Conservation (phyloP, 371 early-diverging fungal species). For the Actinomortierella ambigua region DNA sequence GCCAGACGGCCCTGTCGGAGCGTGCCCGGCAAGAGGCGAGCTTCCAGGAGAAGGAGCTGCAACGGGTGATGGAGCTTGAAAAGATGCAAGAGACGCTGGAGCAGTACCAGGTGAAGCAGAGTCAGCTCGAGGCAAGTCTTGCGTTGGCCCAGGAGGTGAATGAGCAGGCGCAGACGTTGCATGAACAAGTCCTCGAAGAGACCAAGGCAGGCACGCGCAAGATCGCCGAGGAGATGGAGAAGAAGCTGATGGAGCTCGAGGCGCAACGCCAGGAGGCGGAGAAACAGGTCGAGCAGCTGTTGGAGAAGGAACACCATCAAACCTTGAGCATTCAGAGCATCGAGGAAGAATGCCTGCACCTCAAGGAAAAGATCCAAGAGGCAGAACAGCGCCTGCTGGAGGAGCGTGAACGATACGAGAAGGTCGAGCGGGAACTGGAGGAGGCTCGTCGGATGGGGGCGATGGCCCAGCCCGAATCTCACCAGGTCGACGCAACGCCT, state of each 20-base stretch:
- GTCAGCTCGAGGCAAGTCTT: slow-evolving; percentile 32
- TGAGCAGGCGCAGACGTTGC: slow-evolving; percentile 33
- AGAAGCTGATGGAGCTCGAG: slow-evolving; percentile 35
- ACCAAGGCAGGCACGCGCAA: slow-evolving; percentile 28
- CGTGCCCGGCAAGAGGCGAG: slow-evolving; percentile 27
- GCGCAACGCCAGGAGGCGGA: slow-evolving; percentile 33
- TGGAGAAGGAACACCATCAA: slow-evolving; percentile 34
- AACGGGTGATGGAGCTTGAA: slow-evolving; percentile 38
- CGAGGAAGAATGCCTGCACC: slow-evolving; percentile 25
- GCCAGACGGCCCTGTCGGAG: slow-evolving; percentile 21
- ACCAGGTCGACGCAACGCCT: neutral
- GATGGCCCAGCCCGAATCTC: slow-evolving; percentile 7
- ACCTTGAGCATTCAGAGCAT: slow-evolving; percentile 26
- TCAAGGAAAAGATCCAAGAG: slow-evolving; percentile 31
- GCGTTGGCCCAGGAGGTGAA: slow-evolving; percentile 40
- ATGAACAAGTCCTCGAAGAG: slow-evolving; percentile 30
- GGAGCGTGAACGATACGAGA: slow-evolving; percentile 22
- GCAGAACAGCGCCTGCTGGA: slow-evolving; percentile 36
- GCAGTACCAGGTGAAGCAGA: slow-evolving; percentile 11
- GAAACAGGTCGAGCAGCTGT: slow-evolving; percentile 27
- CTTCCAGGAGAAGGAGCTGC: slow-evolving; percentile 38
- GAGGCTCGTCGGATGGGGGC: neutral
- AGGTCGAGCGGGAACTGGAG: slow-evolving; percentile 2
- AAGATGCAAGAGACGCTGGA: slow-evolving; percentile 24
- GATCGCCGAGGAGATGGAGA: slow-evolving; percentile 45